These are phyloP conservation scores for Asterella californica DNA, from an alignment of 225 moss, liverwort and hornwort species.

Conservation along the genomic window DNA sequence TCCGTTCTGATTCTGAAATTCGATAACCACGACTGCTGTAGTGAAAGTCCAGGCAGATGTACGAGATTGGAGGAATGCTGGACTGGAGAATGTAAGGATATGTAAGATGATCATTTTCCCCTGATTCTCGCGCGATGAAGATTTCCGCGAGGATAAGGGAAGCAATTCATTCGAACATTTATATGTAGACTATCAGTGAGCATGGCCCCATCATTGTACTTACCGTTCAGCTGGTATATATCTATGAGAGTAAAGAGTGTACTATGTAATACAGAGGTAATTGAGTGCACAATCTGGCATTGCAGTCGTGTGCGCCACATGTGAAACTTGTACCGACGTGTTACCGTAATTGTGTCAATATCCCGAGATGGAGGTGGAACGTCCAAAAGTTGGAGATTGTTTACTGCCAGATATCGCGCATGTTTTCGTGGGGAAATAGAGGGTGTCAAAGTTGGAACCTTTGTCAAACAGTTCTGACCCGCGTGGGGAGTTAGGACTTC, in stretches of 20 bases:
- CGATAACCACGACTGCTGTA: background rate
- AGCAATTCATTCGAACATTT: background rate
- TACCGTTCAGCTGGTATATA: background rate
- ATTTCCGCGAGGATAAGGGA: background rate
- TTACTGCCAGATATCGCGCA: too few species aligned
- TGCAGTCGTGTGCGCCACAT: too few species aligned
- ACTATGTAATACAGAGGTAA: background rate
- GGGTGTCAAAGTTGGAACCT: too few species aligned
- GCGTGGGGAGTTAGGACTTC: too few species aligned
- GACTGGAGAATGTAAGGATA: background rate
- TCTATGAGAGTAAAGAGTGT: background rate
- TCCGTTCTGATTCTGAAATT: background rate
- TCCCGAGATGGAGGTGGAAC: too few species aligned
- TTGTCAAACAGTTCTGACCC: too few species aligned
- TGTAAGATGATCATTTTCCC: conserved; percentile 1
- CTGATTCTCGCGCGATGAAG: background rate
- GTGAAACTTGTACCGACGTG: too few species aligned
- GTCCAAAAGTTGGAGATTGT: too few species aligned
- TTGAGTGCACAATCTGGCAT: too few species aligned
- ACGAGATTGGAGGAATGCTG: background rate
- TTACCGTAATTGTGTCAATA: too few species aligned
- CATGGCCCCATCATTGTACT: background rate
- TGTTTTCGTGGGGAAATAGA: too few species aligned
- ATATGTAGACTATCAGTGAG: background rate
- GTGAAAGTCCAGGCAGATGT: background rate